Percentiles rank a stretch among this genome's conserved stretches.
Evolutionary conservation across 495 filamentous ascomycete species (phyloP).

Genomic region (Tuber microsphaerosporum): DNA sequence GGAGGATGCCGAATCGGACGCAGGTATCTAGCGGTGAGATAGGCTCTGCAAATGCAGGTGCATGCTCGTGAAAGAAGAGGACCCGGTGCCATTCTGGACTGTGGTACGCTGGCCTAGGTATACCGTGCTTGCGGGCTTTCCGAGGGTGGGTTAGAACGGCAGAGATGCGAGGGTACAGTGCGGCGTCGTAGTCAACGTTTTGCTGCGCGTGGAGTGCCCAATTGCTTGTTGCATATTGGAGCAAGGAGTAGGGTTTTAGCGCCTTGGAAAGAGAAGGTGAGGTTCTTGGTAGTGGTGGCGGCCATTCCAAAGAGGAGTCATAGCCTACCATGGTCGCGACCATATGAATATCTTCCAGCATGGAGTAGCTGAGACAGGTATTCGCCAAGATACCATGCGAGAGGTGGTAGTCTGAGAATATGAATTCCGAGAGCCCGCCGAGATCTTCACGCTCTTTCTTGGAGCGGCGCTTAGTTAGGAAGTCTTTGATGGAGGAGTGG

Average conservation of each 20-base stretch:
- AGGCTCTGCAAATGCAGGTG: not conserved
- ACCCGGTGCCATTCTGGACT: not conserved
- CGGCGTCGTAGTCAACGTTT: not conserved
- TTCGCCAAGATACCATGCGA: not conserved
- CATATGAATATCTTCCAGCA: not conserved
- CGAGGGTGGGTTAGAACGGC: not conserved
- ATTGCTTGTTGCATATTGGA: not conserved
- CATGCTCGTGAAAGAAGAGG: not conserved
- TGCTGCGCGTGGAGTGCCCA: not conserved
- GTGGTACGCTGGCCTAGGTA: not conserved
- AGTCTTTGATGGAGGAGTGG: slow-evolving; percentile 39
- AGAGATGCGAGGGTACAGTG: not conserved
- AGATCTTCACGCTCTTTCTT: not conserved
- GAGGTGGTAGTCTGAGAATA: not conserved
- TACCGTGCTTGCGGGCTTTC: not conserved
- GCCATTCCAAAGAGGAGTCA: not conserved
- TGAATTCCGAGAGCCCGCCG: not conserved
- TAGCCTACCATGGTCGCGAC: not conserved
- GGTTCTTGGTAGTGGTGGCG: not conserved
- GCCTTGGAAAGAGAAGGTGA: not conserved
- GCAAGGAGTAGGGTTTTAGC: not conserved
- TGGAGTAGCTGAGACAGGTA: slow-evolving; percentile 3
- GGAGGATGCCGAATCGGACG: not conserved
- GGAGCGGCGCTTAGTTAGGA: slow-evolving; percentile 10
- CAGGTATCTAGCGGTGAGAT: not conserved